phyloP scores from a whole-genome alignment of 768 basidiomycete species.

The Pleurotus tuber-regium region DNA sequence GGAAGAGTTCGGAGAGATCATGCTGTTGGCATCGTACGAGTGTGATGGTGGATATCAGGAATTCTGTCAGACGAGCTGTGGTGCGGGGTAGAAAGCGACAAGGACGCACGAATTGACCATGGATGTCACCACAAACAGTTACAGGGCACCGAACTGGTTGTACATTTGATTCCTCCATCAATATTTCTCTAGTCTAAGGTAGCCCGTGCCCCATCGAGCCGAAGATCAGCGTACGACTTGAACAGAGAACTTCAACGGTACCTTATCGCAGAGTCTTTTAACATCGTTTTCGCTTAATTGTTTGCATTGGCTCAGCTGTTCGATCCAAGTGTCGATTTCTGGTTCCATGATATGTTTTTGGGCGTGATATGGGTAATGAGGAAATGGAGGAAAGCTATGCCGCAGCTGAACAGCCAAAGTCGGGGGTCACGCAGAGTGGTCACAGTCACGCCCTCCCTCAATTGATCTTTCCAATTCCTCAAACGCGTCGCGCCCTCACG shows the following conservation, averaged over 20 bases:
- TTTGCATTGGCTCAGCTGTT: slow-evolving; percentile 95
- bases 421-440: not conserved
- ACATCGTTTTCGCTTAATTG: slow-evolving; percentile 94
- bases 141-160: slow-evolving; percentile 98
- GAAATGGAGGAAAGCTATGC: slow-evolving; percentile 28
- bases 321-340: slow-evolving; percentile 97
- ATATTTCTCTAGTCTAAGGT: slow-evolving; percentile 88
- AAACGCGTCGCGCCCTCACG: slow-evolving; percentile 33
- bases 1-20: slow-evolving; percentile 97
- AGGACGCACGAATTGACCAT: slow-evolving; percentile 95
- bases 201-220: slow-evolving; percentile 9
- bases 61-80: not conserved
- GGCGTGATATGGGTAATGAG: slow-evolving; percentile 26
- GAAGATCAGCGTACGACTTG: slow-evolving; percentile 15
- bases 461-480: slow-evolving; percentile 20
- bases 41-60: slow-evolving; percentile 12
- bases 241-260: slow-evolving; percentile 36
- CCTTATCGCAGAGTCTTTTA: slow-evolving; percentile 99
- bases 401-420: slow-evolving; percentile 19
- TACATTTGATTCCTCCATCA: slow-evolving; percentile 99
- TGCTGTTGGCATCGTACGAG: slow-evolving; percentile 55
- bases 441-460: slow-evolving; percentile 3
- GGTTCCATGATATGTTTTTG: slow-evolving; percentile 45
- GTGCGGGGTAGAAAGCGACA: slow-evolving; percentile 17
- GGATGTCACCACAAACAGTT: slow-evolving; percentile 99